Evolutionary conservation across 495 filamentous ascomycete species (phyloP), one percentile per base, ranked within the genome.

Genomic region (Hypoxylon crocopeplum): DNA sequence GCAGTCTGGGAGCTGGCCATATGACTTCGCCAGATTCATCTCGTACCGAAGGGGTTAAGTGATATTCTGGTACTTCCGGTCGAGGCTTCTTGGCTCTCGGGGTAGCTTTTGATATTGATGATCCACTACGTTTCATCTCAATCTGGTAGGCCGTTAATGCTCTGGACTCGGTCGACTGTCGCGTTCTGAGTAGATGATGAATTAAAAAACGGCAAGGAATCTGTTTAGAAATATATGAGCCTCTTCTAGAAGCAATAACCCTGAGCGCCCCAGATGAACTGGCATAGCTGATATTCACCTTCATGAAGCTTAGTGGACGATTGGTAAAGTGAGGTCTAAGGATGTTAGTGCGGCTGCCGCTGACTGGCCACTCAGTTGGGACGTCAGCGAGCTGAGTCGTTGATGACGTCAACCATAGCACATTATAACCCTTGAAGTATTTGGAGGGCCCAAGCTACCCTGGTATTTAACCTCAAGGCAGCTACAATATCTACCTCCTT

Each of bases 1-100:
- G 77, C 15, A 53, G 50, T 30, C 56, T 64, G 7, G 79, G 76
- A 2, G 83, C 83, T n/a, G 83, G 83, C 83, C 82, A 86, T 51
- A 82, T 65, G 11, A 71, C 66, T 15, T 72, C 67, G 7, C 80
- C 82, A 25, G 70, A 38, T 11, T 71, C 70, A 54, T 79, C 78
- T 24, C 63, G 58, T 19, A 56, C 47, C 6, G 71, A 63, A 17
- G 66, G 56, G 11, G 61, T 72, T 37, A 70, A 52, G 53, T 76
- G 77, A 48, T 78, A 78, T 34, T 78, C 74, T 19, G 72, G 56
- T 13, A 68, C 50, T 57, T 71, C 32, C 1, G 29, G 48, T 15
- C 47, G 60, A 55, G 52, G 58, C 20, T 40, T 62, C 48, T 70
- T 70, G n/a, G 51, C 38, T 48, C 44, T 68, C 16, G 58, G 10